Evolutionary conservation across 2,329 filamentous ascomycete genomes (phyloP), one percentile per base, ranked within the genome.

Genomic region (Parafenestella ontariensis): DNA sequence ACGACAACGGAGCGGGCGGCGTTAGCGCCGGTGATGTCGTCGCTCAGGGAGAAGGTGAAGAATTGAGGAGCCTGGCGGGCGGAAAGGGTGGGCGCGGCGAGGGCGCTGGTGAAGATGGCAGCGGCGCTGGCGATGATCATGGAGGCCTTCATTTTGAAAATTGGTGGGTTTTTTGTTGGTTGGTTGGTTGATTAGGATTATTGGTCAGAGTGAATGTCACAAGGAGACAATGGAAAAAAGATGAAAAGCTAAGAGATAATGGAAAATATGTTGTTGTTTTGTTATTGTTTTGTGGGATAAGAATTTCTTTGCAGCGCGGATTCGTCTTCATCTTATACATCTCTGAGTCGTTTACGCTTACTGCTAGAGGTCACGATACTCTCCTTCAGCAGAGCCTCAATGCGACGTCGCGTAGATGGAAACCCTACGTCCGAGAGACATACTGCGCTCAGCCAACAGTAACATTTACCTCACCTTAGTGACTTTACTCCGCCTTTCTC

Each of bases 61-160:
- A 40, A 41, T 5, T 49, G 29, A 2, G 49, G 31, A 4, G 26
- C 45, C 26, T 46, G 43, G n/a, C 49, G 46, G 28, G 55, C 52
- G 28, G 57, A 48, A 34, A 61, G 36, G 18, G 56, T 34, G 47
- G 61, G 52, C 44, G 48, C 42, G 49, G 64, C 56, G 37, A 68
- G 42, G 44, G 59, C 50, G 56, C 42, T 36, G 54, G 58, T 24
- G 50, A 62, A 34, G 54, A 62, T 29, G 54, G 61, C 47, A 40
- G 49, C 24, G 36, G 49, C 39, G 49, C 54, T 54, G 21, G 58
- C 46, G 52, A 59, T 52, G 52, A 58, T 50, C 45, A 26, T 26
- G 24, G 56, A 55, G 49, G 54, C 45, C 57, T 62, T 61, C 61
- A 66, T 66, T 54, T 59, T 59, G 54, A 46, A 45, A 41, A 18